A percentile compares a stretch with the other conserved stretches of the same genome.
These are phyloP conservation scores for Venturia aucupariae DNA, from an alignment of 2,329 filamentous ascomycete species.

Conservation along the genomic window DNA sequence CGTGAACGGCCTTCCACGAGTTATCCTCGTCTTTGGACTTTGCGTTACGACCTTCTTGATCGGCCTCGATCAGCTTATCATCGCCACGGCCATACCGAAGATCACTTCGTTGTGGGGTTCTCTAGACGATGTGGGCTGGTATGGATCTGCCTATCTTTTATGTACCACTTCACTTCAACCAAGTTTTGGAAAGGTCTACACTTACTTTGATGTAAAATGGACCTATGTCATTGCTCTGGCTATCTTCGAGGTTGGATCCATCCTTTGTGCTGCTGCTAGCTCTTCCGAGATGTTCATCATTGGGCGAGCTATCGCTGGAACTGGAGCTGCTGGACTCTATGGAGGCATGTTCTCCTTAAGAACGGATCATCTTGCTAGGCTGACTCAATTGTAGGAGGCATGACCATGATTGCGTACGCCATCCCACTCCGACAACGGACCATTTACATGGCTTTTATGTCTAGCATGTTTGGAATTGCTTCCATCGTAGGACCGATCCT, in stretches of 20 bases:
- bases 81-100: slow-evolving; percentile 38
- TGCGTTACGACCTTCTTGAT: slow-evolving; percentile 29
- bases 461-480: slow-evolving; percentile 28
- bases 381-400: slow-evolving; percentile 34
- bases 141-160: slow-evolving; percentile 14
- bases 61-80: slow-evolving; percentile 25
- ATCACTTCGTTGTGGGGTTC: slow-evolving; percentile 19
- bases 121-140: slow-evolving; percentile 14
- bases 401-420: slow-evolving; percentile 41
- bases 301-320: slow-evolving; percentile 17
- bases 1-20: slow-evolving; percentile 25
- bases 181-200: slow-evolving; percentile 14
- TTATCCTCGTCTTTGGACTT: slow-evolving; percentile 26
- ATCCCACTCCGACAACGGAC: slow-evolving; percentile 35
- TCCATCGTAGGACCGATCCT: slow-evolving; percentile 33
- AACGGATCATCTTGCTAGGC: slow-evolving; percentile 8
- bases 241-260: slow-evolving; percentile 17
- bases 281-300: slow-evolving; percentile 16
- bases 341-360: slow-evolving; percentile 26
- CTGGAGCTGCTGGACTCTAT: slow-evolving; percentile 26
- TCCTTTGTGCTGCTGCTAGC: slow-evolving; percentile 16
- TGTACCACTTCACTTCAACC: not conserved
- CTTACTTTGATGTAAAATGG: slow-evolving; percentile 13
- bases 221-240: slow-evolving; percentile 11
- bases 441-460: slow-evolving; percentile 30